These are phyloP conservation scores for Crithidia fasciculata DNA, from an alignment of 208 protist genomes.

Conservation along the genomic window DNA sequence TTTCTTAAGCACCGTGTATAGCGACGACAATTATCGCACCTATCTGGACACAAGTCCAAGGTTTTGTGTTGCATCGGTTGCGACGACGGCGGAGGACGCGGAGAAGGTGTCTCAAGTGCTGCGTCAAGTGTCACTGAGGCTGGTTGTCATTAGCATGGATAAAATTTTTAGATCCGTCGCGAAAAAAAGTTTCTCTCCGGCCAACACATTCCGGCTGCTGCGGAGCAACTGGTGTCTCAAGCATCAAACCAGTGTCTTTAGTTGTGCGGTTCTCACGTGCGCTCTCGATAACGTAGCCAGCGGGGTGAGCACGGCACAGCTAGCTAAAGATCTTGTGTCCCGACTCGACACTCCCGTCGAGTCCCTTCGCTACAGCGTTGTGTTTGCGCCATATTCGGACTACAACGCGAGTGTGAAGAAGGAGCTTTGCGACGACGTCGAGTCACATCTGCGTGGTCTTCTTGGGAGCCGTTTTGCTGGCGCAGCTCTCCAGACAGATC, in stretches of 20 bases:
- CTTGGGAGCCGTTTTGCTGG: slow-evolving; percentile 31
- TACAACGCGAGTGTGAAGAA: background rate
- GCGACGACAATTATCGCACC: slow-evolving; percentile 40
- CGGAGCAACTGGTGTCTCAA: slow-evolving; percentile 37
- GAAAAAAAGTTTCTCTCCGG: slow-evolving; percentile 3
- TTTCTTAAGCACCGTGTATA: slow-evolving; percentile 45
- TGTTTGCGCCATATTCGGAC: slow-evolving; percentile 27
- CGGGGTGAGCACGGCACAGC: background rate
- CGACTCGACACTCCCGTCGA: slow-evolving; percentile 13
- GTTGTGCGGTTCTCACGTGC: slow-evolving; percentile 32
- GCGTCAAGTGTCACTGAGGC: slow-evolving; percentile 16
- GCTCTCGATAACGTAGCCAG: slow-evolving; percentile 18
- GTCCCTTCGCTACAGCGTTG: slow-evolving; percentile 18
- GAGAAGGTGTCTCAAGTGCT: slow-evolving; percentile 30
- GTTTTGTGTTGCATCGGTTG: slow-evolving; percentile 46
- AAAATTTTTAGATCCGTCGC: slow-evolving; percentile 12
- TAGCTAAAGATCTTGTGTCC: slow-evolving; percentile 32
- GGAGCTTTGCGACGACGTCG: slow-evolving; percentile 13
- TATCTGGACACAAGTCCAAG: slow-evolving; percentile 43
- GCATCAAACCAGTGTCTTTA: slow-evolving; percentile 30
- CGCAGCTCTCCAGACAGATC: slow-evolving; percentile 22
- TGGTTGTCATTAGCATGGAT: slow-evolving; percentile 20
- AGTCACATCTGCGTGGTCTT: slow-evolving; percentile 25
- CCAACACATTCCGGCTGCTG: slow-evolving; percentile 14
- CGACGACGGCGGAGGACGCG: slow-evolving; percentile 25